Evolutionary conservation across 148 eudicot genomes (phyloP).

Genomic region (Pharnaceum exiguum): DNA sequence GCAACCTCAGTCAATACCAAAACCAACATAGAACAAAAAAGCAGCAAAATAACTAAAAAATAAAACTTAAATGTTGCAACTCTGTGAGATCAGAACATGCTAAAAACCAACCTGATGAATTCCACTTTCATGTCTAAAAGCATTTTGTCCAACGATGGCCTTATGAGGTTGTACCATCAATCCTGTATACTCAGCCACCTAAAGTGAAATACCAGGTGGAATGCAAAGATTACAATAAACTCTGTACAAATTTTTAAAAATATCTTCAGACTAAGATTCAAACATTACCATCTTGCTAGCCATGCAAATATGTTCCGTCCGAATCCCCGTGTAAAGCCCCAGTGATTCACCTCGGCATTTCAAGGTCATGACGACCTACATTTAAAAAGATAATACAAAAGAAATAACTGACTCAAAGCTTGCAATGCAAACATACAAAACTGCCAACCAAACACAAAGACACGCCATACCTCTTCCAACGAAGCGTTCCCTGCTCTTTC

Average conservation of each 20-base stretch:
- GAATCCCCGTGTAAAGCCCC: constrained; percentile 40
- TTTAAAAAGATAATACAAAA: background rate
- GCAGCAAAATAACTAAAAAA: too few relatives aligned
- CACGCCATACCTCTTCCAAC: constrained; percentile 91
- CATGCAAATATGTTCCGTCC: constrained; percentile 35
- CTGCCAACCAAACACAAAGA: background rate
- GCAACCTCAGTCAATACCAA: background rate
- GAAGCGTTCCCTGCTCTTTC: constrained; percentile 99
- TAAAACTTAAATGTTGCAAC: too few relatives aligned
- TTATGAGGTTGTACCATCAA: constrained; percentile 47
- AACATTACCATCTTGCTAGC: constrained; percentile 44
- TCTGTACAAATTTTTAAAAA: background rate
- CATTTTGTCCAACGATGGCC: constrained; percentile 64
- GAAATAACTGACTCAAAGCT: background rate
- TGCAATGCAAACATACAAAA: too few relatives aligned
- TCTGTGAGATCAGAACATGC: background rate
- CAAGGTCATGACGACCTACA: constrained; percentile 61
- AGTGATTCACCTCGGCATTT: constrained; percentile 42
- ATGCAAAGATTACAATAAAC: background rate
- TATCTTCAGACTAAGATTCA: background rate
- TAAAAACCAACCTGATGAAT: constrained; percentile 36
- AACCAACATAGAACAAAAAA: too few relatives aligned
- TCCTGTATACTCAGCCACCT: constrained; percentile 50
- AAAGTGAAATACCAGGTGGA: background rate
- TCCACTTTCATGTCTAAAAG: constrained; percentile 58